Evolutionary conservation across 2,329 filamentous ascomycete species (phyloP), one percentile per base, ranked within the genome.

Genomic region (Epichloe gansuensis): DNA sequence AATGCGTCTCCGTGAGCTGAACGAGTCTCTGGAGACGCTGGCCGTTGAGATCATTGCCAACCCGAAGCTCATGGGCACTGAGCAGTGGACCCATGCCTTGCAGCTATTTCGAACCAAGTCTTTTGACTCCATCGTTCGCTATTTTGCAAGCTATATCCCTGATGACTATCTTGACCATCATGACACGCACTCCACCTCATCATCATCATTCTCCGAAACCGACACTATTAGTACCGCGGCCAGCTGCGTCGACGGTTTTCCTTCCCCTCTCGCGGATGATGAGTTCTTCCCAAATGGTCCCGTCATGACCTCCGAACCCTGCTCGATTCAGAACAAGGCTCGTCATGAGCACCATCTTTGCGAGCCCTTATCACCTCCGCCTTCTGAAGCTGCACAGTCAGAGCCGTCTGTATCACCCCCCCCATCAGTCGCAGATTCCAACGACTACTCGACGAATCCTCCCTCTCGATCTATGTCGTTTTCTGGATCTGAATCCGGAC

Each of bases 31-130:
- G 53, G 73, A 80, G 60, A 75, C 75, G 47, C 75, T 78, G 47
- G 75, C 77, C n/a, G 66, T 78, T 58, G 77, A 81, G 65, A 81
- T 81, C 61, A 77, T 81, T 57, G 76, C 73, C 60, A 80, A 80
- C 65, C 77, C 78, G 15, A 70, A 70, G 51, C 68, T 81, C 56
- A 76, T 81, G 65, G 77, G 75, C 53, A 77, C 75, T 47, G 69
- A 77, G 17, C 77, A 80, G 66, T 81, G 78, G 78, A 71, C 77
- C 57, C 66, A 74, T 57, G 78, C 78, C 27, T 61, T 80, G 31
- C 77, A 81, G 60, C 73, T 81, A 51, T 81, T 81, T 60, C 74
- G 78, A 13, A 77, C 77, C 9, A 74, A 70, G 59, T 80, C 76
- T 2, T 73, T 80, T 52, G 78, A 81, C 63, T 80, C 77, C 17